Conservation (phyloP, 1,284 basidiomycete species). For the Melanopsichium pennsylvanicum region DNA sequence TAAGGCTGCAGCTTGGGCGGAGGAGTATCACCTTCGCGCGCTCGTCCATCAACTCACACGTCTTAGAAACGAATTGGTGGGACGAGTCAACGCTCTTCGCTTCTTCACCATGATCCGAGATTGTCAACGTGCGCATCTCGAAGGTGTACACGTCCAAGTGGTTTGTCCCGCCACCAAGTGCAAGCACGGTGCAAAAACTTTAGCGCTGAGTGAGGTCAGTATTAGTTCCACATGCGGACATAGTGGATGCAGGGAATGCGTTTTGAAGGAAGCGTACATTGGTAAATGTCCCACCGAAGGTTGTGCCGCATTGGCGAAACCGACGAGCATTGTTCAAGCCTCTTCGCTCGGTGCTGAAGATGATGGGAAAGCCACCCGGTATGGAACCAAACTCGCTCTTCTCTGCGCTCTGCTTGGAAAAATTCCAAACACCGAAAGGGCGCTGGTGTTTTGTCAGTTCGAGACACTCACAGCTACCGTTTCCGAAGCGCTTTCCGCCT, state of each 20-base stretch:
- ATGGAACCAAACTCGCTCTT: conserved; percentile 85
- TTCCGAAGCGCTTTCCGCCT: conserved; percentile 77
- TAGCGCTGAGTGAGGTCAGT: conserved; percentile 35
- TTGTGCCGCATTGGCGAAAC: conserved; percentile 47
- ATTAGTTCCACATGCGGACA: conserved; percentile 54
- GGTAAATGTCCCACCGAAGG: conserved; percentile 46
- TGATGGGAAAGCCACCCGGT: conserved; percentile 74
- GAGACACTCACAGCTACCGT: conserved; percentile 90
- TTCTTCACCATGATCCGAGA: conserved; percentile 54
- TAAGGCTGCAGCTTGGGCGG: conserved; percentile 41
- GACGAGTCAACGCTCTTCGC: conserved; percentile 48
- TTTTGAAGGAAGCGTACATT: conserved; percentile 48
- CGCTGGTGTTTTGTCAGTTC: conserved; percentile 93
- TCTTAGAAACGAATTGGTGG: conserved; percentile 50
- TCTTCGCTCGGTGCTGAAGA: conserved; percentile 47
- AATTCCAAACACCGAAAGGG: conserved; percentile 78
- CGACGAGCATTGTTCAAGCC: conserved; percentile 45
- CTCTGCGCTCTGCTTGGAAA: conserved; percentile 83
- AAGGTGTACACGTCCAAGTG: conserved; percentile 30
- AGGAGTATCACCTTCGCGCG: conserved; percentile 45
- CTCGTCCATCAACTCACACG: conserved; percentile 49
- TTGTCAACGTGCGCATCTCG: conserved; percentile 45
- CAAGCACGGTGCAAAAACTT: conserved; percentile 10
- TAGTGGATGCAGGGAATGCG: conserved; percentile 41
- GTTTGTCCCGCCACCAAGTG: conserved; percentile 40